Evolutionary conservation across 805 yeast species (phyloP).

Genomic region (Metschnikowia noctiluminum): DNA sequence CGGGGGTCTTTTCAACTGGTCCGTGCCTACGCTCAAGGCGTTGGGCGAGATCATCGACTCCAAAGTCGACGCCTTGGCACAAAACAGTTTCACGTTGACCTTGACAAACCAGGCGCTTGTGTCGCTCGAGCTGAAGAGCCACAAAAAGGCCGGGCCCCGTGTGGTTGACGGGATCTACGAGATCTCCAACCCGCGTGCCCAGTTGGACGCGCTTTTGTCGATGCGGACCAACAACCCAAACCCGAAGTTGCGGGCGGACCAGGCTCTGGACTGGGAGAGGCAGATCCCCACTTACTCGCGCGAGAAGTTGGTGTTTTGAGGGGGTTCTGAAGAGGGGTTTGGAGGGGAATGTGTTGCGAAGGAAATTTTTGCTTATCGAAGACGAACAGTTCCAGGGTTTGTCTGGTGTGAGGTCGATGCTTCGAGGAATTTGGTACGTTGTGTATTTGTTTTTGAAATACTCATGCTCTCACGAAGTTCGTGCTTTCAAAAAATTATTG

Average conservation of each 20-base stretch:
- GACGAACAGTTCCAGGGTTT: too few relatives aligned
- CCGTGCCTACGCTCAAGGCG: conserved; percentile 44
- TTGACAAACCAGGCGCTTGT: conserved; percentile 44
- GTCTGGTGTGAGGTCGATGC: too few relatives aligned
- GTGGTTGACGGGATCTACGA: conserved; percentile 26
- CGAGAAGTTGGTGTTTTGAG: conserved; percentile 39
- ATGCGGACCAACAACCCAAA: conserved; percentile 28
- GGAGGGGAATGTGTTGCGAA: too few relatives aligned
- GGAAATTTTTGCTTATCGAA: too few relatives aligned
- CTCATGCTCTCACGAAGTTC: too few relatives aligned
- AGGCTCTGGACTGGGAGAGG: conserved; percentile 29
- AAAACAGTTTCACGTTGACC: conserved; percentile 44
- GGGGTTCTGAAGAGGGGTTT: too few relatives aligned
- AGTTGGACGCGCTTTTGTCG: conserved; percentile 33
- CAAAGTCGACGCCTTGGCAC: conserved; percentile 44
- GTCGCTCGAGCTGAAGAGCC: conserved; percentile 23
- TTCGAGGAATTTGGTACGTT: too few relatives aligned
- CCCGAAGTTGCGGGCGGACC: conserved; percentile 26
- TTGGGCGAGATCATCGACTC: conserved; percentile 44
- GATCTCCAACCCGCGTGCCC: conserved; percentile 26
- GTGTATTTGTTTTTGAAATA: too few relatives aligned
- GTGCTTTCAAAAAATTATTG: too few relatives aligned
- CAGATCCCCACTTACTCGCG: conserved; percentile 54
- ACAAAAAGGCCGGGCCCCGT: conserved; percentile 18
- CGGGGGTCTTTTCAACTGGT: conserved; percentile 68